Evolutionary conservation across 352 stramenopile species (phyloP), one percentile per base, ranked within the genome.

Genomic region (Aphanomyces astaci): DNA sequence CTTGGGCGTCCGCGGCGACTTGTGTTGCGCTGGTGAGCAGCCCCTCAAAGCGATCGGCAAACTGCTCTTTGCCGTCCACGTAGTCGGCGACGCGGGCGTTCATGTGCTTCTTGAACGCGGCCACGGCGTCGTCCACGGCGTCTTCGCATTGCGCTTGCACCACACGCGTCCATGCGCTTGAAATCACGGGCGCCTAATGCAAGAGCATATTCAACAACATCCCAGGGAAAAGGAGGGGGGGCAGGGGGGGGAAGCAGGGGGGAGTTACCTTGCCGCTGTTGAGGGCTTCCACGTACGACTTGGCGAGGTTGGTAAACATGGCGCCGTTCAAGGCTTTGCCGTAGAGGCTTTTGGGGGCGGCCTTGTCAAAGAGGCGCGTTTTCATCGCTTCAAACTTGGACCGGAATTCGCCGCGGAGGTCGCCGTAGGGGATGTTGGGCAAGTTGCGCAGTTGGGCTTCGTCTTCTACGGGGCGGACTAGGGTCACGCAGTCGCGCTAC

Each of bases 161-260:
- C 1, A 97, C 88, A 32, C 86, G 85, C 55, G 82, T 92, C 86
- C 89, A 97, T 0, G 89, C 89, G 63, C 81, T 96, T 3, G 85
- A 92, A 64, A 97, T 96, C 52, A 93, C 86, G 0, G 88, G 88
- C 9, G 81, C 80, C 62, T 68, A 32, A n/a, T n/a, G n/a, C n/a
- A n/a, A n/a, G n/a, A n/a, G n/a, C n/a, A n/a, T n/a, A n/a, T n/a
- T n/a, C n/a, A n/a, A n/a, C n/a, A n/a, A n/a, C n/a, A n/a, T n/a
- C n/a, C n/a, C n/a, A n/a, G n/a, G n/a, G n/a, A n/a, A n/a, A n/a
- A n/a, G n/a, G n/a, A n/a, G n/a, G n/a, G n/a, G n/a, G n/a, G n/a
- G n/a, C n/a, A n/a, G n/a, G n/a, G n/a, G n/a, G n/a, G n/a, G n/a
- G n/a, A 40, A 17, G n/a, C 7, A 15, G 15, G 28, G 9, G 15